Evolutionary conservation across 805 yeast species (phyloP).

Genomic region (Candida andamanensis): DNA sequence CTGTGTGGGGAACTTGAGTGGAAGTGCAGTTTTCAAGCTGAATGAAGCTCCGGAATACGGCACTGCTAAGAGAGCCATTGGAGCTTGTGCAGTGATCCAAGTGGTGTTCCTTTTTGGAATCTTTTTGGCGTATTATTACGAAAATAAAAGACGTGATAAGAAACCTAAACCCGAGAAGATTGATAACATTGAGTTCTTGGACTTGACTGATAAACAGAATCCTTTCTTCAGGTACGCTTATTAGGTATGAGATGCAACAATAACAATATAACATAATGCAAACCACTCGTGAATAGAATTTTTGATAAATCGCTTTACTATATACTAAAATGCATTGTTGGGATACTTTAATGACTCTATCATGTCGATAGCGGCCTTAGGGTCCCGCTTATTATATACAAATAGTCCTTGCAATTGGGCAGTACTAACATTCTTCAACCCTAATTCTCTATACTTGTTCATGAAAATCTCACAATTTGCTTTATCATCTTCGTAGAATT

Average conservation of each 20-base stretch:
- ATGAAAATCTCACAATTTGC: constrained; percentile 50
- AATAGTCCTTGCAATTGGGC: constrained; percentile 95
- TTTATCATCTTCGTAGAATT: constrained; percentile 70
- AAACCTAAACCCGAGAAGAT: constrained; percentile 14
- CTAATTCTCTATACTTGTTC: constrained; percentile 41
- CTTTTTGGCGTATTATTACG: constrained; percentile 22
- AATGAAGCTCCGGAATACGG: constrained; percentile 41
- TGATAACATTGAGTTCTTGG: constrained; percentile 45
- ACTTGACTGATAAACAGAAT: constrained; percentile 51
- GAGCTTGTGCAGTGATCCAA: constrained; percentile 25
- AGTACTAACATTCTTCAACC: constrained; percentile 59
- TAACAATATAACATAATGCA: no score
- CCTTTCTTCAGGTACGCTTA: constrained; percentile 45
- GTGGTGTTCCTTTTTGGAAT: constrained; percentile 21
- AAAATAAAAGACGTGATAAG: constrained; percentile 36
- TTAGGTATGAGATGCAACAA: constrained; percentile 3
- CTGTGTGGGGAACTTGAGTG: constrained; percentile 51
- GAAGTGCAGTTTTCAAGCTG: constrained; percentile 47
- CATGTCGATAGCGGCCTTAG: constrained; percentile 68
- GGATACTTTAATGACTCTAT: constrained; percentile 41
- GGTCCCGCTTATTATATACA: constrained; percentile 84
- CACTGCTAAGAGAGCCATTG: constrained; percentile 38
- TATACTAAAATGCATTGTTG: constrained; percentile 7
- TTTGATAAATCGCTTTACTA: background rate
- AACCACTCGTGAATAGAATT: no score